These are phyloP conservation scores for Lodderomyces parapsilosis DNA, from an alignment of 1,139 yeast species.

Conservation along the genomic window DNA sequence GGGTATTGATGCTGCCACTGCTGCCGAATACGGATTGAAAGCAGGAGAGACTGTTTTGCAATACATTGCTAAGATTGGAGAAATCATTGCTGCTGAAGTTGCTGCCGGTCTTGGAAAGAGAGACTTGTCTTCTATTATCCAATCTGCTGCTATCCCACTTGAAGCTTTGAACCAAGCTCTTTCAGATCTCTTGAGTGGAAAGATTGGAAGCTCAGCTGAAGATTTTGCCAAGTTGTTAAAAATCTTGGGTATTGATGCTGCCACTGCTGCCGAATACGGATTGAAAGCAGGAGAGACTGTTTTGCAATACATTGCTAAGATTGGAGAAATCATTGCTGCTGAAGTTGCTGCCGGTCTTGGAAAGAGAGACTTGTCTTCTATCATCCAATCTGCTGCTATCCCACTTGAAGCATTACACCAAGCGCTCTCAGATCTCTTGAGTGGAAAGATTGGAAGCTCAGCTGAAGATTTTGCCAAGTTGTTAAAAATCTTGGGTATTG, in stretches of 20 bases:
- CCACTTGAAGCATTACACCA: background rate
- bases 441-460: background rate
- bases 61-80: background rate
- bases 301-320: background rate
- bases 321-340: background rate
- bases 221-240: background rate
- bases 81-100: background rate
- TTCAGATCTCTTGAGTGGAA: background rate
- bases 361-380: background rate
- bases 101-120: background rate
- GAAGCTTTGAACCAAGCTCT: background rate
- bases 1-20: conserved; percentile 1
- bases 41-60: background rate
- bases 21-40: background rate
- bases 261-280: background rate
- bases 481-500: background rate
- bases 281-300: background rate
- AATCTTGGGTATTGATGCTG: conserved; percentile 1
- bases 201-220: background rate
- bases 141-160: background rate
- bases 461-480: background rate
- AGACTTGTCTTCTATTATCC: background rate
- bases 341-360: background rate
- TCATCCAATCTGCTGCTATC: background rate
- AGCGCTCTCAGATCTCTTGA: background rate